phyloP scores from a whole-genome alignment of 441 rosid genomes.

The Gossypium lobatum region DNA sequence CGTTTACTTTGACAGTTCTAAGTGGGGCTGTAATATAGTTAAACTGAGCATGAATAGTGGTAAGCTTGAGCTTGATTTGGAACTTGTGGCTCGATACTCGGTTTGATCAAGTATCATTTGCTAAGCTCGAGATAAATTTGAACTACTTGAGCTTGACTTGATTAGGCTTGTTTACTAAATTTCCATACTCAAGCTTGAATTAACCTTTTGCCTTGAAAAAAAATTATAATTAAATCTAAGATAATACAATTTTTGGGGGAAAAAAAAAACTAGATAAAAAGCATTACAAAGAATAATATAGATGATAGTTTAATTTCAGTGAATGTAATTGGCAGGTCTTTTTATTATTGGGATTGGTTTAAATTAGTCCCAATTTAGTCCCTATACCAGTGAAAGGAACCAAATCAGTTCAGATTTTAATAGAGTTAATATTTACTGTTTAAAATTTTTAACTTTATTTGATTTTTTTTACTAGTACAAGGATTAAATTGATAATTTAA shows the following conservation, averaged over 20 bases:
- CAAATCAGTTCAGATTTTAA: neutral
- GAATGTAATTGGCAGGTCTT: neutral
- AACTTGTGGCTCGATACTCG: neutral
- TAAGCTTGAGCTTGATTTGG: neutral
- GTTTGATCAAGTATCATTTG: neutral
- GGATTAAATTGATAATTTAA: neutral
- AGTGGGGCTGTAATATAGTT: neutral
- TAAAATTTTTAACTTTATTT: neutral
- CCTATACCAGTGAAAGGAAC: neutral
- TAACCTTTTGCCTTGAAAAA: neutral
- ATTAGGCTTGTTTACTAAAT: neutral
- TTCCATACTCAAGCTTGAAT: neutral
- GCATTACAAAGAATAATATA: neutral
- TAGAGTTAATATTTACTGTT: neutral
- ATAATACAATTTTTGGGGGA: neutral
- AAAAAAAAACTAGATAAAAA: neutral
- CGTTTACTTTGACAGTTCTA: neutral
- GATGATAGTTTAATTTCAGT: neutral
- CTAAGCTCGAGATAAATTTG: neutral
- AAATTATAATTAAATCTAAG: neutral
- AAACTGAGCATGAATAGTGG: no score
- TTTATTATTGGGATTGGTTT: neutral
- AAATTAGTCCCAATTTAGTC: neutral
- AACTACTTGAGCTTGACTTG: neutral
- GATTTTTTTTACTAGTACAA: neutral